Conservation (phyloP, 768 basidiomycete species). For the Paxillus ammoniavirescens region DNA sequence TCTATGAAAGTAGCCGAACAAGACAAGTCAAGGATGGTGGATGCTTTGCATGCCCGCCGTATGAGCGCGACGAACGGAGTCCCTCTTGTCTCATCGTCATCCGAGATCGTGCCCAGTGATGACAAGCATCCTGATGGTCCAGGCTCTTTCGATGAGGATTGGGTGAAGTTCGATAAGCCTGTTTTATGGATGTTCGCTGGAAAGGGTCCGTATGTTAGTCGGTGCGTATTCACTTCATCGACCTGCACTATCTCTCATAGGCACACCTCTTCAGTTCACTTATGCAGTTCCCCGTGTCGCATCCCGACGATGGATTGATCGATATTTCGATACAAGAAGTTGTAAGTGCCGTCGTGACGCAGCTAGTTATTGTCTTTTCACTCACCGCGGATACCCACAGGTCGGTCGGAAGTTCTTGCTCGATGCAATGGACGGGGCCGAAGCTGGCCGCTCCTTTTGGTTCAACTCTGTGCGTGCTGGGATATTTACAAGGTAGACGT, state of each 20-base stretch:
- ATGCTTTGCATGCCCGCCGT: conserved; percentile 43
- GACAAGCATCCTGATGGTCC: conserved; percentile 18
- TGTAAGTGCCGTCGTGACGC: conserved; percentile 36
- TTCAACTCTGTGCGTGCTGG: conserved; percentile 46
- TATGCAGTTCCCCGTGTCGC: conserved; percentile 82
- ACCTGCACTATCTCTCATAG: background rate
- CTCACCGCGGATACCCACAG: conserved; percentile 13
- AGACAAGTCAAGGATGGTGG: conserved; percentile 73
- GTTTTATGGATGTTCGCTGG: conserved; percentile 73
- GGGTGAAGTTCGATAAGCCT: conserved; percentile 70
- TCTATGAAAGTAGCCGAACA: conserved; percentile 65
- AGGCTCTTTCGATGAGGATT: conserved; percentile 51
- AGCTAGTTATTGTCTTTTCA: background rate
- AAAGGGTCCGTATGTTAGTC: conserved; percentile 72
- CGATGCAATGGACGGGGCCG: conserved; percentile 56
- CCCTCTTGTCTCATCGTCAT: conserved; percentile 4
- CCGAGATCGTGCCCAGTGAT: conserved; percentile 10
- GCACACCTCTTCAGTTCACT: conserved; percentile 47
- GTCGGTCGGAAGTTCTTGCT: conserved; percentile 47
- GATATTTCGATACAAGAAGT: conserved; percentile 66
- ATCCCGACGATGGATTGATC: conserved; percentile 76
- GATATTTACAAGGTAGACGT: background rate
- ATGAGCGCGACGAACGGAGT: conserved; percentile 14
- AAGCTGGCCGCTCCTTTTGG: conserved; percentile 64
- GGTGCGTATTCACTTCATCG: conserved; percentile 36